phyloP scores from a whole-genome alignment of 768 basidiomycete species.

The Symmetrospora coprosmae region DNA sequence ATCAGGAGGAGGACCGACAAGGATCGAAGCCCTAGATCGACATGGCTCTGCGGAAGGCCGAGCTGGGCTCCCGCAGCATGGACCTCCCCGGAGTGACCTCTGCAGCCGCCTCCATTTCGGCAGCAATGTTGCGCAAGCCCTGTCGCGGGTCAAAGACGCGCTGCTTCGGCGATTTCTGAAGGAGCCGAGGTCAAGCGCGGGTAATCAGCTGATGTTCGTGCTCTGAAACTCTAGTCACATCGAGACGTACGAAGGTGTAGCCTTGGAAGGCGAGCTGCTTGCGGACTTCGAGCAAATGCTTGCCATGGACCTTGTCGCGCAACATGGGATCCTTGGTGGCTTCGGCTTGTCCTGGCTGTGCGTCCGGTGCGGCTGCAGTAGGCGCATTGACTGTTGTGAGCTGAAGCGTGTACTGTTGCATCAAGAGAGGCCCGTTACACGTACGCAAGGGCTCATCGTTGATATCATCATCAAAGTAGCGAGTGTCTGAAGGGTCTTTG shows the following conservation, averaged over 20 bases:
- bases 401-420: constrained; percentile 12
- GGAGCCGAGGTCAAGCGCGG: neutral
- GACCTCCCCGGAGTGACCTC: constrained; percentile 5
- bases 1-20: too few relatives aligned
- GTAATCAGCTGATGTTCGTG: too few relatives aligned
- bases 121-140: neutral
- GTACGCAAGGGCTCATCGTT: constrained; percentile 49
- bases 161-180: constrained; percentile 16
- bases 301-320: constrained; percentile 68
- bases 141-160: neutral
- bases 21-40: too few relatives aligned
- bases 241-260: constrained; percentile 20
- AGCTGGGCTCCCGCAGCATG: constrained; percentile 9
- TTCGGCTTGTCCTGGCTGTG: constrained; percentile 53
- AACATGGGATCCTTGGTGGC: constrained; percentile 80
- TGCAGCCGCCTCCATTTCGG: neutral
- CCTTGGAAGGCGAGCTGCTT: constrained; percentile 70
- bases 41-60: constrained; percentile 16
- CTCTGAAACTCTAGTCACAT: neutral
- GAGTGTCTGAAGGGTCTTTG: constrained; percentile 63
- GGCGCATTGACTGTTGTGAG: neutral
- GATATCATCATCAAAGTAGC: constrained; percentile 87
- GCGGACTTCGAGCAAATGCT: constrained; percentile 71
- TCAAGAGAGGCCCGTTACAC: neutral
- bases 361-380: constrained; percentile 61